Percentiles rank a stretch among this genome's conserved stretches.
Conservation (phyloP, 2,329 filamentous ascomycete species). For the Emmonsia crescens region DNA sequence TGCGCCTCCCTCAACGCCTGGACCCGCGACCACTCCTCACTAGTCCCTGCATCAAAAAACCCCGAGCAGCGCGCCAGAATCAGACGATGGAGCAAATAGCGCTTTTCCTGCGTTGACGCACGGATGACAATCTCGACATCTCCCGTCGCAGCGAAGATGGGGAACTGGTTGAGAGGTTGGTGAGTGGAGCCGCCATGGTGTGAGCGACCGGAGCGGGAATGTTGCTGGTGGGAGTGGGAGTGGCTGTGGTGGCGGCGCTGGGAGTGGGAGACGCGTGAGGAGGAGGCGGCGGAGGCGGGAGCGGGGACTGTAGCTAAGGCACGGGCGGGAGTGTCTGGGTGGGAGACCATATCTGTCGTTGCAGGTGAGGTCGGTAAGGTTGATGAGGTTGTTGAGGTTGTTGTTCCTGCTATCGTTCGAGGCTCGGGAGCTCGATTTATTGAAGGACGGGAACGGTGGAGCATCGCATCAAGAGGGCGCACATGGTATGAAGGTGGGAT, state of each 20-base stretch:
- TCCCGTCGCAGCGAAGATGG: constrained; percentile 77
- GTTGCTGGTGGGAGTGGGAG: constrained; percentile 56
- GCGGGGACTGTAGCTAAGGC: constrained; percentile 46
- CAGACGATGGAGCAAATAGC: constrained; percentile 77
- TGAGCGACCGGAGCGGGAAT: constrained; percentile 45
- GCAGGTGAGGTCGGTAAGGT: constrained; percentile 6
- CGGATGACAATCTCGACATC: constrained; percentile 83
- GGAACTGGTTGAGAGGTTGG: constrained; percentile 78
- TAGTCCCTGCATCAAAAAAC: constrained; percentile 83
- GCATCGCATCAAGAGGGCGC: neutral
- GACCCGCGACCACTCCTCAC: constrained; percentile 58
- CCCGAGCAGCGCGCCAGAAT: constrained; percentile 84
- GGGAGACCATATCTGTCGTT: constrained; percentile 28
- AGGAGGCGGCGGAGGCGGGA: constrained; percentile 49
- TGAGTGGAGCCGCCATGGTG: constrained; percentile 67
- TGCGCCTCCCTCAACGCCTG: constrained; percentile 18
- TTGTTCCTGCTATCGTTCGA: neutral
- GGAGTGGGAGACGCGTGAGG: constrained; percentile 26
- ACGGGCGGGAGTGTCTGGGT: constrained; percentile 38
- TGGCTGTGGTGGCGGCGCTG: constrained; percentile 16
- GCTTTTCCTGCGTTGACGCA: constrained; percentile 57
- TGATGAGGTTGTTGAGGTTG: neutral
- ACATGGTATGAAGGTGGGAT: constrained; percentile 3
- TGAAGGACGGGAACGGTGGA: neutral
- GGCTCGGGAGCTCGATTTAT: constrained; percentile 2